Evolutionary conservation across 163 green algal species (phyloP).

Genomic region (Trebouxiophyceae sp.): DNA sequence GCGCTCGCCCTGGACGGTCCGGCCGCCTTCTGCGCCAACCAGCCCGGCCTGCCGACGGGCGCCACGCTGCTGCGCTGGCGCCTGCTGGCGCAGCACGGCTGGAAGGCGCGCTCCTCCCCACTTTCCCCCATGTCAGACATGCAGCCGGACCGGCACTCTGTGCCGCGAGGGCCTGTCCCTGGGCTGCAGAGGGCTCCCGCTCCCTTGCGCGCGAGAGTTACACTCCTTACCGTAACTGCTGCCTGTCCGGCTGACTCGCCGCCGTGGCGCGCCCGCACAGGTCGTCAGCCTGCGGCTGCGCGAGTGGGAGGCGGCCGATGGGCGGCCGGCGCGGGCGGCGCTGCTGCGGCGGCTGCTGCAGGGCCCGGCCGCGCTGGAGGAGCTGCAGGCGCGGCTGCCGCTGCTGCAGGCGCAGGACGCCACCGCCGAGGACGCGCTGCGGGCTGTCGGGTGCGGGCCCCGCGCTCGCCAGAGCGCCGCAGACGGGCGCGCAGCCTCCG

Average conservation of each 20-base stretch:
- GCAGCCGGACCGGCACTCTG: too few species aligned
- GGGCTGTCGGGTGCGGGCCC: background rate
- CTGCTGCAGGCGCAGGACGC: background rate
- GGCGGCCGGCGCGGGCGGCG: constrained; percentile 1
- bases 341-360: constrained; percentile 28
- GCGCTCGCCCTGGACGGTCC: constrained; percentile 23
- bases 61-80: constrained; percentile 15
- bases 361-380: constrained; percentile 4
- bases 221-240: background rate
- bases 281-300: constrained; percentile 30
- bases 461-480: background rate
- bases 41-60: constrained; percentile 5
- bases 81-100: constrained; percentile 16
- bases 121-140: background rate
- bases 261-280: too few species aligned
- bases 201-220: too few species aligned
- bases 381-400: background rate
- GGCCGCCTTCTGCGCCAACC: constrained; percentile 22
- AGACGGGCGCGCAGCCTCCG: too few species aligned
- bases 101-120: background rate
- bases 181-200: too few species aligned
- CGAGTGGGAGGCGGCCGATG: constrained; percentile 16
- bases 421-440: background rate
- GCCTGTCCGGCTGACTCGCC: too few species aligned
- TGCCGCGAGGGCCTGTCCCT: too few species aligned